These are phyloP conservation scores for Pseudevernia furfuracea DNA, from an alignment of 495 filamentous ascomycete species.

Conservation along the genomic window DNA sequence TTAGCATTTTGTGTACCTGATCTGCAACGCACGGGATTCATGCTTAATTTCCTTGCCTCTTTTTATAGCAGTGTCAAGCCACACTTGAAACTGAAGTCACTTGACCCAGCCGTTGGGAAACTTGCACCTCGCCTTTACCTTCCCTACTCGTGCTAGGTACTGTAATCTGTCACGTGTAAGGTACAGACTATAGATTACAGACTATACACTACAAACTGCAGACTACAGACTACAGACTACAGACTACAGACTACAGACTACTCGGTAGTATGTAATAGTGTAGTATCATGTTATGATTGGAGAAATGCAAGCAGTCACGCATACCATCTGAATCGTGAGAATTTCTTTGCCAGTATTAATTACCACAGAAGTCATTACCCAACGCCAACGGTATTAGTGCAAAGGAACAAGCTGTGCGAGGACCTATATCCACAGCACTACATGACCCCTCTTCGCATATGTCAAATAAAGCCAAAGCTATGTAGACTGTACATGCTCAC, in stretches of 20 bases:
- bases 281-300: too few species aligned
- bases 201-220: too few species aligned
- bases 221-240: too few species aligned
- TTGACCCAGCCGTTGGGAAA: not conserved
- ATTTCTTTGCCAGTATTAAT: not conserved
- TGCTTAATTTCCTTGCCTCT: slow-evolving; percentile 4
- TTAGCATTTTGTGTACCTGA: too few species aligned
- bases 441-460: not conserved
- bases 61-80: slow-evolving; percentile 4
- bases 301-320: too few species aligned
- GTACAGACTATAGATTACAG: too few species aligned
- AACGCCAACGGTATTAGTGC: not conserved
- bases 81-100: too few species aligned
- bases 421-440: not conserved
- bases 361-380: not conserved
- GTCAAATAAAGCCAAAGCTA: not conserved
- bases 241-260: too few species aligned
- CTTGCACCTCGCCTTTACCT: not conserved
- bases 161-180: too few species aligned
- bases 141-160: too few species aligned
- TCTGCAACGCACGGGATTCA: not conserved
- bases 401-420: not conserved
- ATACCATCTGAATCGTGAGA: not conserved
- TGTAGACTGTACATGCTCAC: not conserved
- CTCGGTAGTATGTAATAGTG: too few species aligned